Base-by-base conservation (phyloP, 192 early-diverging fungal species). In the Linnemannia elongata region DNA sequence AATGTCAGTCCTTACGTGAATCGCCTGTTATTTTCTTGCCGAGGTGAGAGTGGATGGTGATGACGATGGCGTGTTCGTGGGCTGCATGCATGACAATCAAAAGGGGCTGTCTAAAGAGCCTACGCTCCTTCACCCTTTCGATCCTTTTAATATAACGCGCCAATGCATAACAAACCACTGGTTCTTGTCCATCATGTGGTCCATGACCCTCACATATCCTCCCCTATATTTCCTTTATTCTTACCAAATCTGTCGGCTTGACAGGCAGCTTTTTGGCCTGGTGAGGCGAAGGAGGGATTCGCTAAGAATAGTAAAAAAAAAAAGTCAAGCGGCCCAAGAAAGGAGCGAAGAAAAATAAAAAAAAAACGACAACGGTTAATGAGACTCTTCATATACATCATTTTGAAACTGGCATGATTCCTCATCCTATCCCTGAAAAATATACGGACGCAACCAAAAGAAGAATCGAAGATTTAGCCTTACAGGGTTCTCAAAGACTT, bases 401-500 rank as follows among this genome's bases (percentile, higher is more conserved):
- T 33, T 33, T 52, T 45, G n/a, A 24, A 22, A 52, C 20, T 4
- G 49, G 5, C 15, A 45, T 15, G 17, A 49, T 12, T 49, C 17
- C 15, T 15, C 15, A 12, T 3, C 15, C 44, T 30, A n/a, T 27
- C 38, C 69, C 69, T 41, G 70, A 72, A 42, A 52, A 52, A 52
- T 17, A 24, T 27, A 74, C 13, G 45, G 27, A 66, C 20, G 24
- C 39, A n/a, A 42, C 10, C 57, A 55, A 39, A 9, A n/a, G 6
- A 36, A 66, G 39, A 57, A 44, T 17, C 6, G 20, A 55, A 39
- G 27, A 35, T 60, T 66, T 66, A 3, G 55, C 60, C 78, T 72
- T 85, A 85, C 83, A 63, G 83, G 83, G 33, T 45, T 72, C 69
- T 85, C 83, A 68, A 72, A 80, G 35, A 76, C 75, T 42, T 74